phyloP scores from a whole-genome alignment of 2,329 filamentous ascomycete genomes.

The Sarocladium kiliense region DNA sequence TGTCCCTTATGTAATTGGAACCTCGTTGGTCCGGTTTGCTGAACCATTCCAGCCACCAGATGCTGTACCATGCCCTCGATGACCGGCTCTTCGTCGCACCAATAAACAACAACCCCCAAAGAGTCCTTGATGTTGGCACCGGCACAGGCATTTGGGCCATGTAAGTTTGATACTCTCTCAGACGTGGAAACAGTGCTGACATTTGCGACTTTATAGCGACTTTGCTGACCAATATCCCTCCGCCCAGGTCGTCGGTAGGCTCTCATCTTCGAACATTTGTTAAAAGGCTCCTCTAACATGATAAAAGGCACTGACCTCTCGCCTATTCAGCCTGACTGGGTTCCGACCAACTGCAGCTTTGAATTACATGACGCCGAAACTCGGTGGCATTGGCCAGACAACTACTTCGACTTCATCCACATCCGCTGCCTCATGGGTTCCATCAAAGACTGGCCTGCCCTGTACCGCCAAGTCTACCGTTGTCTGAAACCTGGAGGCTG shows the following conservation, averaged over 20 bases:
- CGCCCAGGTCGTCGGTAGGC: conserved; percentile 22
- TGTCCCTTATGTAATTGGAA: neutral
- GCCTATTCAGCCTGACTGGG: conserved; percentile 28
- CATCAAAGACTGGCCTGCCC: conserved; percentile 49
- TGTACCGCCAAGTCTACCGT: conserved; percentile 46
- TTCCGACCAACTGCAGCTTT: conserved; percentile 25
- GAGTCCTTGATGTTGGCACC: conserved; percentile 45
- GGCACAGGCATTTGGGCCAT: conserved; percentile 53
- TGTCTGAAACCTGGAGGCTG: conserved; percentile 40
- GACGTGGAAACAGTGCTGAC: too few species aligned
- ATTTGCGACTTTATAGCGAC: conserved; percentile 25
- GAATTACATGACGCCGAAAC: conserved; percentile 27
- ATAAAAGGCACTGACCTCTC: conserved; percentile 28
- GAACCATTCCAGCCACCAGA: conserved; percentile 16
- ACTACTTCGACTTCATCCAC: conserved; percentile 55
- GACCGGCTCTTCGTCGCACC: conserved; percentile 20
- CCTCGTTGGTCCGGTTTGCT: neutral
- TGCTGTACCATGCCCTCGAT: conserved; percentile 18
- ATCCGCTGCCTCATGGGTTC: conserved; percentile 50
- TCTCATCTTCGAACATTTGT: too few species aligned
- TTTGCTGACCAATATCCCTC: conserved; percentile 25
- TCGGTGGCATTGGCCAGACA: conserved; percentile 37
- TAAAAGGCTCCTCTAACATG: neutral
- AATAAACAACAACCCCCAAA: conserved; percentile 16
- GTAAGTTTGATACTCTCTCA: neutral